Percentiles rank a stretch among this genome's conserved stretches.
phyloP scores from a whole-genome alignment of 2,329 filamentous ascomycete species.

The Pezicula radicicola region DNA sequence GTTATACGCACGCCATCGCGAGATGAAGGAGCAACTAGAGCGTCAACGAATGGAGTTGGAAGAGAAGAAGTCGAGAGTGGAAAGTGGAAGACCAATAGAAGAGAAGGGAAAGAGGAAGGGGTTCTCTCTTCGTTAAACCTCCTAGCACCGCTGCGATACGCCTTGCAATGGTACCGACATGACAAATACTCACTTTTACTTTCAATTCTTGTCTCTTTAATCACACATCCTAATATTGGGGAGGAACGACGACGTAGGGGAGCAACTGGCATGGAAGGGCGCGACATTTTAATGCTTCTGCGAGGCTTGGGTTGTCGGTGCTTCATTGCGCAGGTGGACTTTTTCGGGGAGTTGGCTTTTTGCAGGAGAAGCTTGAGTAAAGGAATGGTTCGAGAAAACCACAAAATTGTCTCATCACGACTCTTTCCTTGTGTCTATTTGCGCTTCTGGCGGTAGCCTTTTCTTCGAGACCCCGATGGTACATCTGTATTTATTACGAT shows the following conservation, averaged over 20 bases:
- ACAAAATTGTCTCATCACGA: not conserved
- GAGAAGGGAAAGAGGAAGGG: slow-evolving; percentile 99
- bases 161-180: slow-evolving; percentile 18
- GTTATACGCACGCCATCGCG: slow-evolving; percentile 93
- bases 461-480: slow-evolving; percentile 16
- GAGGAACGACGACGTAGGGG: slow-evolving; percentile 16
- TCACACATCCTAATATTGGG: slow-evolving; percentile 28
- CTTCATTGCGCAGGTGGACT: slow-evolving; percentile 6
- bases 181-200: slow-evolving; percentile 24
- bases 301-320: slow-evolving; percentile 20
- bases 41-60: slow-evolving; percentile 92
- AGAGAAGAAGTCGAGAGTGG: slow-evolving; percentile 95
- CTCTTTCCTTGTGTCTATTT: slow-evolving; percentile 5
- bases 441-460: not conserved
- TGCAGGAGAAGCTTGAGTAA: not conserved
- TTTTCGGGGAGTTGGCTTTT: slow-evolving; percentile 1
- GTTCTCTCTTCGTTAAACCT: slow-evolving; percentile 88
- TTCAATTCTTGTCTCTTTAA: slow-evolving; percentile 31
- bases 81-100: slow-evolving; percentile 92
- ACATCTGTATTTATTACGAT: slow-evolving; percentile 29
- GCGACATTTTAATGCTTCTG: slow-evolving; percentile 25
- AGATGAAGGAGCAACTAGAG: slow-evolving; percentile 99
- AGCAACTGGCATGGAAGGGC: slow-evolving; percentile 15
- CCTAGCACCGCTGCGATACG: slow-evolving; percentile 16
- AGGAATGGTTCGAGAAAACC: not conserved